Conservation (phyloP, 2,329 filamentous ascomycete species). For the Pseudohalonectria lignicola region DNA sequence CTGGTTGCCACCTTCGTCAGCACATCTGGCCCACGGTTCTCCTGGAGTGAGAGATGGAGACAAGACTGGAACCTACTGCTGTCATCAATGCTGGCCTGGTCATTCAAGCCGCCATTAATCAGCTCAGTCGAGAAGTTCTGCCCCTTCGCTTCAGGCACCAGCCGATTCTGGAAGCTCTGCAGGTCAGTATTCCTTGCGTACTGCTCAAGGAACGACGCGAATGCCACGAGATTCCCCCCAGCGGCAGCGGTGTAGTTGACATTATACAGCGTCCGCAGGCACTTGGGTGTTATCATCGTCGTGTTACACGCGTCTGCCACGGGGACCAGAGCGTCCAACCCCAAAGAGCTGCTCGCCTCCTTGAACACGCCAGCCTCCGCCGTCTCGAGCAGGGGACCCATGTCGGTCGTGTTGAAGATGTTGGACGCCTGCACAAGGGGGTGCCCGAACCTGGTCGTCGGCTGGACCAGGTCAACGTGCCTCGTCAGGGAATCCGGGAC, state of each 20-base stretch:
- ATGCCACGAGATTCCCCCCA: slow-evolving; percentile 20
- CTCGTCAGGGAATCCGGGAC: slow-evolving; percentile 42
- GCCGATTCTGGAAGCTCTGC: slow-evolving; percentile 34
- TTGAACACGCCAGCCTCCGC: background rate
- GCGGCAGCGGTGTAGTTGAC: slow-evolving; percentile 24
- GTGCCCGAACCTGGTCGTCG: slow-evolving; percentile 51
- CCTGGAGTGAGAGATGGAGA: too few species aligned
- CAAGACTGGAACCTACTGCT: slow-evolving; percentile 18
- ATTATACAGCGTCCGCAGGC: slow-evolving; percentile 36
- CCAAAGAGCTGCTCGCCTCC: background rate
- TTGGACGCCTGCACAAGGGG: slow-evolving; percentile 28
- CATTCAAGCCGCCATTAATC: slow-evolving; percentile 43
- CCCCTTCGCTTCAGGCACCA: slow-evolving; percentile 37
- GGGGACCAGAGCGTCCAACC: background rate
- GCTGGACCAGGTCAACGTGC: slow-evolving; percentile 52
- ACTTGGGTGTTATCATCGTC: slow-evolving; percentile 30
- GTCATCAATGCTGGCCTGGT: slow-evolving; percentile 27
- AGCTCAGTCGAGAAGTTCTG: slow-evolving; percentile 43
- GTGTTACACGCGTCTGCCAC: slow-evolving; percentile 20
- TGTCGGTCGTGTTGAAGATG: slow-evolving; percentile 23
- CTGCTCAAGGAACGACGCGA: slow-evolving; percentile 33
- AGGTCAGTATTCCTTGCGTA: slow-evolving; percentile 39
- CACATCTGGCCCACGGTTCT: too few species aligned
- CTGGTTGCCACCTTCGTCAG: slow-evolving; percentile 7
- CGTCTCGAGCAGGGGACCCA: slow-evolving; percentile 8